These are phyloP conservation scores for Nemania serpens DNA, from an alignment of 2,329 filamentous ascomycete species.

Conservation along the genomic window DNA sequence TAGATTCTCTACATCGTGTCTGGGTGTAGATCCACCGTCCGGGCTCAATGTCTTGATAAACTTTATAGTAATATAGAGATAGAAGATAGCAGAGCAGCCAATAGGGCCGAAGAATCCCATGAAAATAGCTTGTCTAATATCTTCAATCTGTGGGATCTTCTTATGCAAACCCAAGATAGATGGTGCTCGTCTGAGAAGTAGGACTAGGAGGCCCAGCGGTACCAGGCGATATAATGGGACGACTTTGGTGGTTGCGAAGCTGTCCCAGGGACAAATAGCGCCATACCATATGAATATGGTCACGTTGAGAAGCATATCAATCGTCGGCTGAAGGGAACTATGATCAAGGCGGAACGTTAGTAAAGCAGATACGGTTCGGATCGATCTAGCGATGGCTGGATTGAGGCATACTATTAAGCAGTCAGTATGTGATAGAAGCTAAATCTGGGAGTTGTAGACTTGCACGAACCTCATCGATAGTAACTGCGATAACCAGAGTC, in stretches of 20 bases:
- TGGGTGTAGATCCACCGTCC: slow-evolving; percentile 58
- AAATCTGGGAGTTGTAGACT: background rate
- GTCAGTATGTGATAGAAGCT: slow-evolving; percentile 15
- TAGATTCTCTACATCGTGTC: slow-evolving; percentile 69
- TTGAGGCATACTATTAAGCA: slow-evolving; percentile 29
- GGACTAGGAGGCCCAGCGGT: slow-evolving; percentile 72
- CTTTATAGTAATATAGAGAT: slow-evolving; percentile 79
- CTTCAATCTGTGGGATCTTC: slow-evolving; percentile 78
- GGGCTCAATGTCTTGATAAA: slow-evolving; percentile 65
- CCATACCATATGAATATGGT: slow-evolving; percentile 91
- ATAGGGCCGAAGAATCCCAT: slow-evolving; percentile 94
- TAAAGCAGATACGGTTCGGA: background rate
- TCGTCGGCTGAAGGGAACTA: slow-evolving; percentile 82
- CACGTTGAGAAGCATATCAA: slow-evolving; percentile 93
- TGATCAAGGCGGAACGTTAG: slow-evolving; percentile 22
- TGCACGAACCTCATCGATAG: slow-evolving; percentile 69
- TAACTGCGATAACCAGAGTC: slow-evolving; percentile 60
- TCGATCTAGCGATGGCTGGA: background rate
- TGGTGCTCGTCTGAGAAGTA: slow-evolving; percentile 78
- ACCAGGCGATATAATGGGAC: slow-evolving; percentile 77
- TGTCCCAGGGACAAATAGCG: slow-evolving; percentile 79
- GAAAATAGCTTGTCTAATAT: slow-evolving; percentile 75
- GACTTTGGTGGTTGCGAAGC: slow-evolving; percentile 68
- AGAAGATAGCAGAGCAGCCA: slow-evolving; percentile 88
- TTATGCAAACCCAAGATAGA: slow-evolving; percentile 75